phyloP scores from a whole-genome alignment of 805 yeast genomes.

The Wickerhamiella vanderwaltii region DNA sequence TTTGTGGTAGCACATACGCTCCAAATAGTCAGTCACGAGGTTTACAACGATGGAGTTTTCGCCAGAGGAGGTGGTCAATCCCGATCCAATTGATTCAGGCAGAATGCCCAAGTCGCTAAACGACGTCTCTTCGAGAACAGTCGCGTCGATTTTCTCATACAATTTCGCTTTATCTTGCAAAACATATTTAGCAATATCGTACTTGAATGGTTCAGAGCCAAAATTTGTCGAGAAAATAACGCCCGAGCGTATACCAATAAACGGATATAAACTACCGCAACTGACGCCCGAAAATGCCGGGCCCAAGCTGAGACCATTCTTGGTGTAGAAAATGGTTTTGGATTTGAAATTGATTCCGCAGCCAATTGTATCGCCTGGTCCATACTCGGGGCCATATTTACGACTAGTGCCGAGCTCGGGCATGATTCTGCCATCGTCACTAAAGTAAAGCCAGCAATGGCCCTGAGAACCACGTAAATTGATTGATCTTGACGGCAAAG shows the following conservation, averaged over 20 bases:
- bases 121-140: constrained; percentile 13
- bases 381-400: constrained; percentile 36
- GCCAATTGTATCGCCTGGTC: constrained; percentile 58
- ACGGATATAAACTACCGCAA: constrained; percentile 30
- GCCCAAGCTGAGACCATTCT: constrained; percentile 60
- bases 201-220: constrained; percentile 39
- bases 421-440: constrained; percentile 37
- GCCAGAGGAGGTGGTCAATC: neutral
- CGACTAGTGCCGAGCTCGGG: constrained; percentile 32
- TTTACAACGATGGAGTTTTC: constrained; percentile 21
- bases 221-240: constrained; percentile 41
- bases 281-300: constrained; percentile 37
- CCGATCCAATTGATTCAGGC: neutral
- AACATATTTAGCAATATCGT: constrained; percentile 47
- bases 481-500: constrained; percentile 31
- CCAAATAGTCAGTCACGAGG: constrained; percentile 38
- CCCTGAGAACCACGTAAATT: constrained; percentile 32
- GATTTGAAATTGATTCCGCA: constrained; percentile 67
- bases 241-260: constrained; percentile 36
- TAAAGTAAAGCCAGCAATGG: constrained; percentile 42
- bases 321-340: constrained; percentile 58
- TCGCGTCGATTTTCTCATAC: constrained; percentile 13
- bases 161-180: constrained; percentile 33
- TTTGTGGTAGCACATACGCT: constrained; percentile 46
- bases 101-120: constrained; percentile 21